Evolutionary conservation across 768 basidiomycete species (phyloP), one percentile per base, ranked within the genome.

Genomic region (Rhodotorula taiwanensis): DNA sequence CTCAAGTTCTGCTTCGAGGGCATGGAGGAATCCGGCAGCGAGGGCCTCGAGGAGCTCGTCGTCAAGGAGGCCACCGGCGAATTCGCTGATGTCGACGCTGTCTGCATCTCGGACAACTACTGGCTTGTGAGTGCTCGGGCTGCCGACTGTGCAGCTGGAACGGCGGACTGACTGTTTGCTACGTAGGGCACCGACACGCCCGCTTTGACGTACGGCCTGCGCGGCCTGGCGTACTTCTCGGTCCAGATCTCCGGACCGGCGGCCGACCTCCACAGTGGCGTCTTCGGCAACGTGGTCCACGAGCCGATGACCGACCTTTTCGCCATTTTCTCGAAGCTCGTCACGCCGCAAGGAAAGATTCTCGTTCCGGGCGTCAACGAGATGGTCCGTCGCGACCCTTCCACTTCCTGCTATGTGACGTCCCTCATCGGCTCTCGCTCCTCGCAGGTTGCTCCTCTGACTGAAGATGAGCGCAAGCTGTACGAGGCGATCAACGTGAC

Each of bases 1-100:
- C 76, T 97, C 58, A 83, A 84, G 67, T 85, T 88, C 79, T 89
- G 88, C 79, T 92, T 98, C 71, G 94, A 98, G 75, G 93, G 79
- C 52, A 98, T 95, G 93, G 94, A 98, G 75, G 94, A 98, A 79
- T 86, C 82, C 65, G 93, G 92, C 9, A 88, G 86, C 45, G 88
- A 89, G 70, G 91, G 92, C 3, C 81, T 97, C 18, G 92, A 95
- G 71, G 87, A 88, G 39, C 82, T 94, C 48, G 89, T 97, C 65
- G 76, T 80, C 63, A 79, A 79, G 52, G 92, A 95, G 79, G 83
- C 83, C 66, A 77, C 80, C 52, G 82, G 83, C 28, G 95, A 85
- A 81, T 93, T 95, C 76, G 81, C 86, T 43, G 88, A 86, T 10
- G 86, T 91, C 28, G 90, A 95, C 71, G 88, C 86, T 70, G 87